Conservation (phyloP, 2,329 filamentous ascomycete species). For the Aspergillus jensenii region DNA sequence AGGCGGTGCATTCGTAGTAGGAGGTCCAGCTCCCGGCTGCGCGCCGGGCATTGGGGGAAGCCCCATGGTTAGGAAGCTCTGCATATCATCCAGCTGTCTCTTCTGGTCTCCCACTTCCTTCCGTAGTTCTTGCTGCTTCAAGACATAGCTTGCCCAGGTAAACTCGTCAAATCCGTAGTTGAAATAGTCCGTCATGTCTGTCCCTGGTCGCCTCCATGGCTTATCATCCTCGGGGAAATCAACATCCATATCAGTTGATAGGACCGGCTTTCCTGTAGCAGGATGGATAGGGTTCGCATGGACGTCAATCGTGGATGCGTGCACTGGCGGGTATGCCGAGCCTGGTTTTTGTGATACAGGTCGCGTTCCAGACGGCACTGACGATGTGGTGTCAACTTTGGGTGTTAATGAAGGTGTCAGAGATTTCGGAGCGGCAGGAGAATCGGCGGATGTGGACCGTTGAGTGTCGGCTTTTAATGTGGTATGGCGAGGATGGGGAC, state of each 20-base stretch:
- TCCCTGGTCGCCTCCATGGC: conserved; percentile 91
- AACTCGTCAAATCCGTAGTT: conserved; percentile 99
- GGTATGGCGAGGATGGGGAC: conserved; percentile 41
- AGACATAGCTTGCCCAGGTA: conserved; percentile 91
- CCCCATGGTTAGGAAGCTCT: conserved; percentile 56
- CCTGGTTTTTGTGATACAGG: conserved; percentile 52
- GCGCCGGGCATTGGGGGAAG: conserved; percentile 48
- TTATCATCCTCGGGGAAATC: conserved; percentile 78
- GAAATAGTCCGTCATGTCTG: conserved; percentile 95
- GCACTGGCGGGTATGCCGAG: conserved; percentile 65
- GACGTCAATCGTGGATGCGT: conserved; percentile 80
- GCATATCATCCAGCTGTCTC: conserved; percentile 62
- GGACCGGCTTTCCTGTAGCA: conserved; percentile 72
- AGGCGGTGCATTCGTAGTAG: conserved; percentile 29
- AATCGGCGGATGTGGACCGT: conserved; percentile 35
- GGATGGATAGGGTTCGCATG: conserved; percentile 79
- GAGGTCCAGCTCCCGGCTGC: conserved; percentile 25
- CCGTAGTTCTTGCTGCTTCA: conserved; percentile 79
- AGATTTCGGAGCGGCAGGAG: conserved; percentile 30
- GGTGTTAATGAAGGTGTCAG: conserved; percentile 34
- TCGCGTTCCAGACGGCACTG: conserved; percentile 32
- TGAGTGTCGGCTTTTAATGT: conserved; percentile 36
- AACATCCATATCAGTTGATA: conserved; percentile 74
- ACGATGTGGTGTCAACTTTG: conserved; percentile 33
- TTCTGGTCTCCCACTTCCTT: conserved; percentile 80